Conservation (phyloP, 768 basidiomycete genomes). For the Lyophyllum decastes region DNA sequence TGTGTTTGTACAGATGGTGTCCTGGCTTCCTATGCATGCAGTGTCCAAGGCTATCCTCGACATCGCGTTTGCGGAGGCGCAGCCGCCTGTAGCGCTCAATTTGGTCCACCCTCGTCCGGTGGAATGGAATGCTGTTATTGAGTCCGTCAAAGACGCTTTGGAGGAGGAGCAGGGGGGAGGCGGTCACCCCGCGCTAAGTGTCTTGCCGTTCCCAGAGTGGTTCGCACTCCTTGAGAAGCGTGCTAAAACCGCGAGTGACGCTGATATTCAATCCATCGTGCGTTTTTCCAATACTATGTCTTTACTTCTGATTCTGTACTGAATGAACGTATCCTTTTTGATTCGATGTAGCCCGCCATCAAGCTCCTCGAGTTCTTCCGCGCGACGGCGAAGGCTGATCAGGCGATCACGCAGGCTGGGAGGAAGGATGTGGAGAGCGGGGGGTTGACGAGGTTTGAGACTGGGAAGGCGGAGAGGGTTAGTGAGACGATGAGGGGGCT, state of each 20-base stretch:
- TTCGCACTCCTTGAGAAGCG: constrained; percentile 13
- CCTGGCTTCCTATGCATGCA: constrained; percentile 31
- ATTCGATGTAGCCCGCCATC: constrained; percentile 29
- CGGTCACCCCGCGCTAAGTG: not conserved
- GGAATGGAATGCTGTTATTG: constrained; percentile 17
- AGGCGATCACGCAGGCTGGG: not conserved
- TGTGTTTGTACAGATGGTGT: constrained; percentile 15
- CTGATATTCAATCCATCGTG: constrained; percentile 7
- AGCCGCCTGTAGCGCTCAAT: constrained; percentile 23
- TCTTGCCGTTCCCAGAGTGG: constrained; percentile 17
- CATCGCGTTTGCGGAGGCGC: constrained; percentile 24
- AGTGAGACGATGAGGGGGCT: constrained; percentile 11
- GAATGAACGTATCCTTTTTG: not conserved
- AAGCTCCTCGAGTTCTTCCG: constrained; percentile 37
- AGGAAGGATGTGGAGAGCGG: constrained; percentile 11
- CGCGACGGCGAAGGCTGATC: constrained; percentile 22
- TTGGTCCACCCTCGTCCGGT: constrained; percentile 35
- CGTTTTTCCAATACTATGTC: not conserved
- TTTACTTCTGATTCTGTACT: too few species aligned
- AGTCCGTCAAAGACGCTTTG: constrained; percentile 1
- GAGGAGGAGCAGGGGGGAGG: constrained; percentile 1
- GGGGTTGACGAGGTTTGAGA: constrained; percentile 12
- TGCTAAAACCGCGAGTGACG: constrained; percentile 11
- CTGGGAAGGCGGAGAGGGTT: constrained; percentile 7
- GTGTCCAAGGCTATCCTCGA: constrained; percentile 27